Base-by-base conservation (phyloP, 2,329 filamentous ascomycete genomes). In the Teratosphaeria destructans region DNA sequence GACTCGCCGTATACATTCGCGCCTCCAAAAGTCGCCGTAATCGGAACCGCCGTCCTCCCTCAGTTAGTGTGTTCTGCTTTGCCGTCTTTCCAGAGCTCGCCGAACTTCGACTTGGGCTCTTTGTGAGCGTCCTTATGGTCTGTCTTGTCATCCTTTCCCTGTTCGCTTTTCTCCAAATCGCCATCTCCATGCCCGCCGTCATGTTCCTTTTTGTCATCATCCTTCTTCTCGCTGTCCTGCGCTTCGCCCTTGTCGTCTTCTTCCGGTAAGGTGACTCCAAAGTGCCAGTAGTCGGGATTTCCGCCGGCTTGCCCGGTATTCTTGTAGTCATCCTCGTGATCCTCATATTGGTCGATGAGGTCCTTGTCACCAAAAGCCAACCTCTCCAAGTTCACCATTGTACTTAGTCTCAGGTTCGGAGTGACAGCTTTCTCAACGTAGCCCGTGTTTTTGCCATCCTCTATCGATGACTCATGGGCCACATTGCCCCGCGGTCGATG, bases 401-500 rank as follows among this genome's bases (percentile, higher is more conserved):
- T 74, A 60, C 74, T 78, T 68, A 70, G 75, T 52, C 76, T 65
- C 1, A 78, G 59, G 60, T 75, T 74, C 29, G 71, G 67, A 0
- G 75, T 77, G 52, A 62, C 60, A 5, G 67, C 65, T 23, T 65
- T 72, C 1, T 66, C 72, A 0, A 66, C 68, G 0, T 57, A 49
- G 11, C 49, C 54, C 7, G 66, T 70, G 29, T 75, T 69, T 3
- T 71, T 62, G 1, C 66, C 65, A 49, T 78, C 78, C 54, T 78
- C 73, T 57, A 75, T 78, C 49, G 66, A 67, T 1, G 65, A 62
- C 8, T 58, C 67, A 49, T 65, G 43, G 3, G 8, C 19, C 43
- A 49, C 68, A 1, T 66, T 66, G 1, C 79, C 80, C 0, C 71
- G 72, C 0, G 73, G 66, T 1, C 76, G 70, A 61, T 80, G 76